Evolutionary conservation across 257 asterid species (phyloP).

Genomic region (Ocimum tenuiflorum): DNA sequence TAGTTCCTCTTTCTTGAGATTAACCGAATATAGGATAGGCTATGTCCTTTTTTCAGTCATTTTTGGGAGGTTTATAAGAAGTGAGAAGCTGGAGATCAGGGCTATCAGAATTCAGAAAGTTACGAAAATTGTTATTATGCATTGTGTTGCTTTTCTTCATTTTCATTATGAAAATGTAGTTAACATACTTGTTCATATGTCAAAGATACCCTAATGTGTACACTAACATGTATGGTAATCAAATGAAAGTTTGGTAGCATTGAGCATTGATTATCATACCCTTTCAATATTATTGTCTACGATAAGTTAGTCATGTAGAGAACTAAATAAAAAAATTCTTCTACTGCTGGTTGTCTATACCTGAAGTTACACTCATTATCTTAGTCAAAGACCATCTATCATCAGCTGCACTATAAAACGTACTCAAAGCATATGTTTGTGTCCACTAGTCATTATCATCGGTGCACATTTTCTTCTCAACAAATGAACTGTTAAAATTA

Average conservation of each 20-base stretch:
- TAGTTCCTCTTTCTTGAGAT: neutral
- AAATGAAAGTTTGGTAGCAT: neutral
- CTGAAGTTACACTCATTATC: too few species aligned
- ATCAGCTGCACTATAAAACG: neutral
- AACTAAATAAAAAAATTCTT: neutral
- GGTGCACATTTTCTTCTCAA: neutral
- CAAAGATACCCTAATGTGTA: neutral
- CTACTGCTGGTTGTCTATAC: neutral
- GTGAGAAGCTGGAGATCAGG: neutral
- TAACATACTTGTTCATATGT: neutral
- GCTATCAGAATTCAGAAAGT: neutral
- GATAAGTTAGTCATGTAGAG: neutral
- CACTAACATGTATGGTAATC: neutral
- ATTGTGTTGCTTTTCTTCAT: neutral
- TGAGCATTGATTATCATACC: neutral
- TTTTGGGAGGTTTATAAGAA: neutral
- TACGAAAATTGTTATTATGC: neutral
- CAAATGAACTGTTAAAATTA: neutral
- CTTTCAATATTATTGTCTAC: neutral
- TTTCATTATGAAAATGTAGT: neutral
- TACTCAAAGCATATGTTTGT: neutral
- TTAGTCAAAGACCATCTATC: neutral
- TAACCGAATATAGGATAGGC: neutral
- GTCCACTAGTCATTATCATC: neutral
- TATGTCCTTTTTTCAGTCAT: neutral